These are phyloP conservation scores for Trametes gibbosa DNA, from an alignment of 768 basidiomycete species.

Conservation along the genomic window DNA sequence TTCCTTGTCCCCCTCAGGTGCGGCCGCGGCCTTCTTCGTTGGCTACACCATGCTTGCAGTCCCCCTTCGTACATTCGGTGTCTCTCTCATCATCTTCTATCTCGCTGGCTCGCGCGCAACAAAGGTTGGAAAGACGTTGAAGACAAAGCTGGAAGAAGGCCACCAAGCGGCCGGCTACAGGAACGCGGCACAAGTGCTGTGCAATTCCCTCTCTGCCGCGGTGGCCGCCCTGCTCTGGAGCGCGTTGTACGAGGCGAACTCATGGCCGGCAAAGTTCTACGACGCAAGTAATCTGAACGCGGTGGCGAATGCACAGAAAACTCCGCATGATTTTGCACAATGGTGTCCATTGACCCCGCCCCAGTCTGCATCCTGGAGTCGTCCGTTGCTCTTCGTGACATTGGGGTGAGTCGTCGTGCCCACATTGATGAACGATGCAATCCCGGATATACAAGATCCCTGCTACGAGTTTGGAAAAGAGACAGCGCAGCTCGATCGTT, in stretches of 20 bases:
- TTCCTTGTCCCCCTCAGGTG: constrained; percentile 77
- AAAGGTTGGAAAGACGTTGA: constrained; percentile 77
- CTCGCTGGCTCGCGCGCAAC: constrained; percentile 80
- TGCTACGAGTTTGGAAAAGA: no score
- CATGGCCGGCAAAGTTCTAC: constrained; percentile 17
- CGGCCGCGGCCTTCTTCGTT: constrained; percentile 70
- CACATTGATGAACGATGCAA: no score
- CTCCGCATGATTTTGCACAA: constrained; percentile 36
- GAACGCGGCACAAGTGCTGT: constrained; percentile 76
- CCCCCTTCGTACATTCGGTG: constrained; percentile 62
- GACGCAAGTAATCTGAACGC: constrained; percentile 14
- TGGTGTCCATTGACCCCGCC: constrained; percentile 64
- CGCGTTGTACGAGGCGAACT: constrained; percentile 47
- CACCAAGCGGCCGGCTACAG: constrained; percentile 75
- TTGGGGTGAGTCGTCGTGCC: constrained; percentile 56
- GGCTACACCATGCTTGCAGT: constrained; percentile 73
- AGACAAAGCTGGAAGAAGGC: constrained; percentile 75
- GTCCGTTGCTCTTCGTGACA: constrained; percentile 57
- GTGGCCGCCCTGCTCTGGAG: constrained; percentile 65
- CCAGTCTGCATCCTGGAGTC: constrained; percentile 51
- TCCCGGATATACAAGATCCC: no score
- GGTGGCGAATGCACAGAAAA: constrained; percentile 2
- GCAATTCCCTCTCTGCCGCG: constrained; percentile 70
- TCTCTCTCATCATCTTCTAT: constrained; percentile 74
- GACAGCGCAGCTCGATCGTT: no score